Percentiles rank a stretch among this genome's conserved stretches.
Evolutionary conservation across 2,329 filamentous ascomycete species (phyloP).

Genomic region (Fusarium chuoi): DNA sequence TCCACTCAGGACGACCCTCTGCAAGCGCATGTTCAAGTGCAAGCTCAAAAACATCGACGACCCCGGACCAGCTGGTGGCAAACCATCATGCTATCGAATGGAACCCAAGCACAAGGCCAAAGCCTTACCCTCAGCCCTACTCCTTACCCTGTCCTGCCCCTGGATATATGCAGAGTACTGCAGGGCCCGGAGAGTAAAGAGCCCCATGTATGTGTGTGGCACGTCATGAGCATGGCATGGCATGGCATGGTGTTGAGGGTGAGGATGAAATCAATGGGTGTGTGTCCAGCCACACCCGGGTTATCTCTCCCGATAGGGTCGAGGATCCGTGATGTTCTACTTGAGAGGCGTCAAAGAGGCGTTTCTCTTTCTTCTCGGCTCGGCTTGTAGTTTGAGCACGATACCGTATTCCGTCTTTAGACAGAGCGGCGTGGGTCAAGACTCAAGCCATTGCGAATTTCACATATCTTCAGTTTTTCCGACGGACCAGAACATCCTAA

Average conservation of each 20-base stretch:
- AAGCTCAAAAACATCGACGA: constrained; percentile 39
- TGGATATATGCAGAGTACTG: constrained; percentile 35
- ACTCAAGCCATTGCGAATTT: constrained; percentile 18
- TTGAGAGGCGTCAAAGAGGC: constrained; percentile 32
- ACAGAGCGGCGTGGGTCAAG: constrained; percentile 30
- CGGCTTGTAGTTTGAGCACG: neutral
- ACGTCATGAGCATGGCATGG: constrained; percentile 37
- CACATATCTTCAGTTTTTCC: constrained; percentile 17
- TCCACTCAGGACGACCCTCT: constrained; percentile 41
- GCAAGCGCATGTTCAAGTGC: constrained; percentile 30
- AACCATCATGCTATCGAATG: constrained; percentile 35
- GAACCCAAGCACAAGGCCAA: constrained; percentile 28
- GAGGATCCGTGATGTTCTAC: constrained; percentile 26
- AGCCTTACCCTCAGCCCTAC: constrained; percentile 44
- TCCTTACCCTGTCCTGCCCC: constrained; percentile 29
- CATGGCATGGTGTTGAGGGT: constrained; percentile 13
- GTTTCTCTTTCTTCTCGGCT: constrained; percentile 13
- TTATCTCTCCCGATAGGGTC: constrained; percentile 19
- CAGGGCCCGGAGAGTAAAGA: constrained; percentile 25
- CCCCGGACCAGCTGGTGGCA: constrained; percentile 45
- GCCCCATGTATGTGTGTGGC: constrained; percentile 26
- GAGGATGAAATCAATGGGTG: neutral
- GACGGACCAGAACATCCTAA: constrained; percentile 3
- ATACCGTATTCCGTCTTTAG: neutral
- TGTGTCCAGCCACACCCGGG: constrained; percentile 28